Evolutionary conservation across 768 basidiomycete species (phyloP), one percentile per base, ranked within the genome.

Genomic region (Termitomyces sp.): DNA sequence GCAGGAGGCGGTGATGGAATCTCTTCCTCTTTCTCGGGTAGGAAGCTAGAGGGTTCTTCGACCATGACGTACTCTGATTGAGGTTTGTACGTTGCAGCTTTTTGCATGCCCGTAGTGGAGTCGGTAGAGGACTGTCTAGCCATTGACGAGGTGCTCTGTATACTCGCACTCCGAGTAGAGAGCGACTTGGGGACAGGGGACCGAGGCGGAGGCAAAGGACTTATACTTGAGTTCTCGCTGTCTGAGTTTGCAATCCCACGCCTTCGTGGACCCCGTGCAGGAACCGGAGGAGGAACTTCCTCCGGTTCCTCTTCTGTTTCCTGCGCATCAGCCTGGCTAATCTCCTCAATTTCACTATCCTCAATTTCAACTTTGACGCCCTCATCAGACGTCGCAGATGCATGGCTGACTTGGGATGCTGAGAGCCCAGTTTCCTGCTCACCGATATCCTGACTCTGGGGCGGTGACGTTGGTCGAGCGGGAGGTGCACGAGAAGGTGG

Each of bases 261-360:
- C 45, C 68, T 62, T 54, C 68, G 58, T 24, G 60, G 49, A 22
- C 62, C 69, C 26, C 84, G 80, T 28, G 77, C 72, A 16, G 87
- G 85, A 29, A 85, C 73, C 9, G 84, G 81, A 24, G 85, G 84
- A 0, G 83, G 78, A 3, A 71, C 71, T 51, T 80, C 81, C 52
- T 78, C 76, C 36, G 72, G 77, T 54, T 81, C 76, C 51, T 72
- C 58, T 47, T 57, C 68, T 24, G 67, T 70, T 9, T 62, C 58
- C 34, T 58, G 54, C 18, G 74, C 79, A 60, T 87, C 85, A 36
- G 84, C 81, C 58, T 85, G 76, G 9, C 70, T 74, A 9, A 86
- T 81, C 61, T 89, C 87, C 62, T 90, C 88, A 15, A 83, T 73
- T 65, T 89, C 87, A 60, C 86, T 88, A 63, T 89, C 87, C 64